Conservation (phyloP, 2,329 filamentous ascomycete genomes). For the Gremmenia infestans region DNA sequence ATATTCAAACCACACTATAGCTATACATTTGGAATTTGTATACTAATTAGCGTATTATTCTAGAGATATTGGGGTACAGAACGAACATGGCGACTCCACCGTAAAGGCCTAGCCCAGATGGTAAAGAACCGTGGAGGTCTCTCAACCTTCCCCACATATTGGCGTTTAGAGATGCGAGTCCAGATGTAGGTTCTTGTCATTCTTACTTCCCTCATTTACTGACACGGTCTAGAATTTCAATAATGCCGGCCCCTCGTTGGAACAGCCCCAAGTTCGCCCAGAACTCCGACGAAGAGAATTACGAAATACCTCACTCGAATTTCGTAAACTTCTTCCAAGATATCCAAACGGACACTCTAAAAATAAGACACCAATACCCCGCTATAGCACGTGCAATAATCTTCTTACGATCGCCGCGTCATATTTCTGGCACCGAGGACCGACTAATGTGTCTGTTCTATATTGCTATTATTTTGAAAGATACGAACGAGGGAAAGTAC, state of each 20-base stretch:
- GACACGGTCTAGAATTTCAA: constrained; percentile 20
- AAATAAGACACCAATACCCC: not conserved
- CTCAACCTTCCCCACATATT: constrained; percentile 27
- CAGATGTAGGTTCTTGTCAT: constrained; percentile 24
- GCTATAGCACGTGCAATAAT: not conserved
- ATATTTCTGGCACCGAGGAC: not conserved
- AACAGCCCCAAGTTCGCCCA: not conserved
- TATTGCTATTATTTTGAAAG: constrained; percentile 1
- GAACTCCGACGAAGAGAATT: not conserved
- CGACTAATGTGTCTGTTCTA: constrained; percentile 3
- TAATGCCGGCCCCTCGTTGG: constrained; percentile 30
- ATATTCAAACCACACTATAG: not conserved
- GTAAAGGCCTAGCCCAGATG: constrained; percentile 30
- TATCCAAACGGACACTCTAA: not conserved
- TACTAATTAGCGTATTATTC: not conserved
- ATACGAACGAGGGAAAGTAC: not conserved
- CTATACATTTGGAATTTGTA: not conserved
- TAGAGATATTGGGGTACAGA: constrained; percentile 33
- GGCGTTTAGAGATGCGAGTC: constrained; percentile 24
- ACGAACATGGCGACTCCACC: constrained; percentile 32
- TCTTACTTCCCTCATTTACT: not conserved
- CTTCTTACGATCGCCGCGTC: not conserved
- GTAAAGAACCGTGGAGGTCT: constrained; percentile 33
- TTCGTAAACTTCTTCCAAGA: constrained; percentile 2
- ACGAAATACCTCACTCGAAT: not conserved